Base-by-base conservation (phyloP, 495 filamentous ascomycete species). In the Podospora appendiculata region DNA sequence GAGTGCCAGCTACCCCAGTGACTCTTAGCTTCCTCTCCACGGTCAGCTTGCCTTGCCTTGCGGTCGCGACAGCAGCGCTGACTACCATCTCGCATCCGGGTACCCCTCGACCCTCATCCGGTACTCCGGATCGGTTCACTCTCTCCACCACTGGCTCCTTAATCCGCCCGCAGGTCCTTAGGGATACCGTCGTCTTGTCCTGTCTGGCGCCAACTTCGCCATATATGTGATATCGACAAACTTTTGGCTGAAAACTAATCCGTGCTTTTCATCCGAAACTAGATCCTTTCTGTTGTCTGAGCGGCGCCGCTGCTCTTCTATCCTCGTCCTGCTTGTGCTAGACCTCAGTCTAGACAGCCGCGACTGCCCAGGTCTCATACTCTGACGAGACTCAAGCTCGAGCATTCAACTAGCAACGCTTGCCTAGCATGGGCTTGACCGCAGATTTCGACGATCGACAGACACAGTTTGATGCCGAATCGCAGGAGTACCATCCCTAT, bases 401-500 rank as follows among this genome's bases (percentile, higher is more conserved):
- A 50, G 40, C 51, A 13, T 52, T 58, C 25, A 56, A 60, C 57
- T 59, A 56, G 58, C 52, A 55, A 66, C 59, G 53, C 60, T 74
- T 70, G 78, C 77, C 77, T 80, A 77, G 73, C 75, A 81, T 81
- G 78, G 78, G 74, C 69, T 67, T 70, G 67, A 63, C 61, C 55
- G 71, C 71, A 60, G 77, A 79, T 52, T 81, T 79, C 68, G 73
- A 80, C 71, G 78, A 81, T 59, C 75, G 74, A 75, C 65, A 78
- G 60, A 70, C 61, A 58, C 70, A 77, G 43, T 59, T 73, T 52
- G 76, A 79, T 44, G 74, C 77, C 48, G 72, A 76, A 60, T 70
- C 71, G 45, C 69, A 78, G 48, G 57, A 67, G 58, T 79, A 79
- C 59, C 70, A 76, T 67, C 76, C 71, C 32, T 96, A 89, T 77